Evolutionary conservation across 2,329 filamentous ascomycete species (phyloP), one percentile per base, ranked within the genome.

Genomic region (Aspergillus quadrilineatus): DNA sequence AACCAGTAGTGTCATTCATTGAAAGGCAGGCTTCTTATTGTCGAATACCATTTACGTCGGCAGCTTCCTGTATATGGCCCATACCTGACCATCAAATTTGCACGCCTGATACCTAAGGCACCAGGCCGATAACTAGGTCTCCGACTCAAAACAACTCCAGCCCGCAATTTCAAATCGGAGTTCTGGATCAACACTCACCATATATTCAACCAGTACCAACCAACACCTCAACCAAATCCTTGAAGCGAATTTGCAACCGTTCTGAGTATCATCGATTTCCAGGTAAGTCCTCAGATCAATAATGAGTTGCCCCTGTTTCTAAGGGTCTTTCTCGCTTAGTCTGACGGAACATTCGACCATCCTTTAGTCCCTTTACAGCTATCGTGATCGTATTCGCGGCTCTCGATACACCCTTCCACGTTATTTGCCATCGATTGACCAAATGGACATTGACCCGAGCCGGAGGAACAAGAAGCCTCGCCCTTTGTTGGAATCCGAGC

Each of bases 401-500:
- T 14, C 10, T 14, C 10, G 9, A 37, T 34, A 37, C 34, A 26
- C 22, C 6, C 17, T 26, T 6, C 10, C 41, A 29, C 4, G 32
- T 44, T 54, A 55, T 9, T 7, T 22, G 22, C 15, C n/a, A 37
- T 50, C 32, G 12, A 45, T 50, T 53, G 47, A 60, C 62, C 60
- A 65, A 60, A 69, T 73, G 71, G 66, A 75, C 62, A 92, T 96
- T 69, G 93, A 97, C 77, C 84, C 85, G 66, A 87, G 81, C 67
- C 87, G 93, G 73, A 89, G 93, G 73, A 97, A 97, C 79, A 89
- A 89, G 78, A 85, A 85, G 72, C 90, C 94, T 42, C 86, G 93
- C 60, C 84, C 88, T 60, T 79, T 99, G 56, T 85, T 87, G 32
- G 91, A 97, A 61, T 78, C 82, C 15, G 94, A 99, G 81, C 86